Percentiles rank a stretch among this genome's conserved stretches.
Conservation (phyloP, 1,284 basidiomycete species). For the Austroboletus rostrupii region DNA sequence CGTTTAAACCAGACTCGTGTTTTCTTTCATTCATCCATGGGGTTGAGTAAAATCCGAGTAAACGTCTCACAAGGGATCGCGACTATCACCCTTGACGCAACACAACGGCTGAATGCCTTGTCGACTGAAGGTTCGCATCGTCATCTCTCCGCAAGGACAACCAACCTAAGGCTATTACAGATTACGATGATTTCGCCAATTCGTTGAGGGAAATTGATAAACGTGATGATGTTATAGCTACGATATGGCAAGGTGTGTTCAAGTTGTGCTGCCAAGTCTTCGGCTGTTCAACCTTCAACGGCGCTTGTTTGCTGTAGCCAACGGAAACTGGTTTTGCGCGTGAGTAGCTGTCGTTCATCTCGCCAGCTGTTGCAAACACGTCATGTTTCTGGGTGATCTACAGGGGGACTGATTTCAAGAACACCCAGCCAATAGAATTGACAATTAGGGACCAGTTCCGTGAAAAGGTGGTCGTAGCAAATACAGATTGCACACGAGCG, state of each 20-base stretch:
- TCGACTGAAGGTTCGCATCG: conserved; percentile 45
- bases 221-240: conserved; percentile 59
- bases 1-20: background rate
- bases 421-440: conserved; percentile 6
- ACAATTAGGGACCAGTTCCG: conserved; percentile 44
- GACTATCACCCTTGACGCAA: conserved; percentile 64
- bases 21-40: conserved; percentile 14
- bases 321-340: conserved; percentile 71
- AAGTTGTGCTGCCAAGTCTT: background rate
- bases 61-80: conserved; percentile 57
- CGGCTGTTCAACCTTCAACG: background rate
- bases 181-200: conserved; percentile 60
- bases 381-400: background rate
- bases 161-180: conserved; percentile 30
- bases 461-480: conserved; percentile 42
- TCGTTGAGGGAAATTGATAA: conserved; percentile 54
- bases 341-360: conserved; percentile 32
- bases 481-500: conserved; percentile 59
- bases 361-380: background rate
- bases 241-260: conserved; percentile 60
- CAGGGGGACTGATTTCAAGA: conserved; percentile 55
- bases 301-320: conserved; percentile 37
- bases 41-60: conserved; percentile 40
- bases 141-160: background rate
- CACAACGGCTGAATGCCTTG: conserved; percentile 57